Evolutionary conservation across 176 grass and related monocot genomes (phyloP).

Genomic region (Tillandsia leiboldiana): DNA sequence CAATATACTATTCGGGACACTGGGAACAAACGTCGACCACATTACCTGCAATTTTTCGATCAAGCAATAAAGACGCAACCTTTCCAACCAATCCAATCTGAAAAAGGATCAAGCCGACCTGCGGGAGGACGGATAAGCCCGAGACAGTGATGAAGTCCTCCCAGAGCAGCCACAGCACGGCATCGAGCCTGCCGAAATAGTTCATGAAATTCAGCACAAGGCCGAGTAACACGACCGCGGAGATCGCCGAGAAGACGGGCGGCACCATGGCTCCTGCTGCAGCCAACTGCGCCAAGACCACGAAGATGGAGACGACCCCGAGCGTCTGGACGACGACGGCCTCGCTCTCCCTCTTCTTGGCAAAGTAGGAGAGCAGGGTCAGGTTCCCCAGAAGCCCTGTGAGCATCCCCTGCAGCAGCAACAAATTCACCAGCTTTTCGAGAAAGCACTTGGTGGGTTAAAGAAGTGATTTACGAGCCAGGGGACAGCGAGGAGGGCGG

Average conservation of each 20-base stretch:
- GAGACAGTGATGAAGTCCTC: constrained; percentile 86
- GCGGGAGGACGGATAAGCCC: constrained; percentile 76
- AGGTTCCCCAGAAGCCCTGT: constrained; percentile 90
- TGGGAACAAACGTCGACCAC: constrained; percentile 95
- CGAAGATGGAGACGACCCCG: constrained; percentile 71
- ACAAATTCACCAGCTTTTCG: too few relatives aligned
- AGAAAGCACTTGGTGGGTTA: neutral
- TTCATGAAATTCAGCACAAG: constrained; percentile 83
- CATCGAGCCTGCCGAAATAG: constrained; percentile 58
- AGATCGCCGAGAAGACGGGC: constrained; percentile 58
- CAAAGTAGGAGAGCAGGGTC: constrained; percentile 84
- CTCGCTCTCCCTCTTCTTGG: constrained; percentile 89
- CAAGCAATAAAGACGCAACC: neutral
- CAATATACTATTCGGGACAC: constrained; percentile 72
- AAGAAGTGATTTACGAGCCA: constrained; percentile 52
- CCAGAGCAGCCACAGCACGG: constrained; percentile 59
- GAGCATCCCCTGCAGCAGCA: constrained; percentile 65
- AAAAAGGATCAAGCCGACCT: constrained; percentile 27
- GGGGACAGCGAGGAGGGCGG: constrained; percentile 76
- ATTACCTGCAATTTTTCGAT: constrained; percentile 46
- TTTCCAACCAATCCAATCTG: neutral
- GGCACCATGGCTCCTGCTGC: constrained; percentile 65
- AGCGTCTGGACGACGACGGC: constrained; percentile 73
- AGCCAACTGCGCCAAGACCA: constrained; percentile 68
- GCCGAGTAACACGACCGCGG: constrained; percentile 42